Evolutionary conservation across 345 rosid species (phyloP).

Genomic region (Lepidium aucheri): DNA sequence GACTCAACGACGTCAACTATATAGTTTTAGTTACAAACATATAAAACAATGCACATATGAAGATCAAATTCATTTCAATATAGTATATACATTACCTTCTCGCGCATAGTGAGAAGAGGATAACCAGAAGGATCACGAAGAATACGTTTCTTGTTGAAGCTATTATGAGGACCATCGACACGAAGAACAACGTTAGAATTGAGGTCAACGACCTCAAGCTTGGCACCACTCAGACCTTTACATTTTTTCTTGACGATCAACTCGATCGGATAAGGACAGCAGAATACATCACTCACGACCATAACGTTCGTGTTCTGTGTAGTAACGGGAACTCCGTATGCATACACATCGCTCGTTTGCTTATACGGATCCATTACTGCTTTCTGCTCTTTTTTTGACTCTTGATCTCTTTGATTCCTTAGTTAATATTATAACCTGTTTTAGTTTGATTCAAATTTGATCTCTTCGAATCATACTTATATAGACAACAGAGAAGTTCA

Average conservation of each 20-base stretch:
- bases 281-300: constrained; percentile 14
- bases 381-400: neutral
- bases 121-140: constrained; percentile 15
- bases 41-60: neutral
- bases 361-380: constrained; percentile 6
- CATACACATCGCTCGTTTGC: neutral
- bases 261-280: constrained; percentile 18
- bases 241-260: too few relatives aligned
- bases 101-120: constrained; percentile 26
- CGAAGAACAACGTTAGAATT: too few relatives aligned
- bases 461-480: too few relatives aligned
- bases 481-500: neutral
- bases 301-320: neutral
- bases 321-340: constrained; percentile 1
- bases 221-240: too few relatives aligned
- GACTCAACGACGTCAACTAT: constrained; percentile 7
- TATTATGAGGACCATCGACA: constrained; percentile 18
- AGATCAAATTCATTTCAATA: neutral
- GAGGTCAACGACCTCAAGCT: too few relatives aligned
- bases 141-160: constrained; percentile 12
- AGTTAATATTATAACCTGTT: neutral
- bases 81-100: neutral
- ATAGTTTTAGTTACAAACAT: neutral
- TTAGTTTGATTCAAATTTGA: neutral
- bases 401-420: neutral